phyloP scores from a whole-genome alignment of 2,329 filamentous ascomycete genomes.

The Gaeumannomyces sp. region DNA sequence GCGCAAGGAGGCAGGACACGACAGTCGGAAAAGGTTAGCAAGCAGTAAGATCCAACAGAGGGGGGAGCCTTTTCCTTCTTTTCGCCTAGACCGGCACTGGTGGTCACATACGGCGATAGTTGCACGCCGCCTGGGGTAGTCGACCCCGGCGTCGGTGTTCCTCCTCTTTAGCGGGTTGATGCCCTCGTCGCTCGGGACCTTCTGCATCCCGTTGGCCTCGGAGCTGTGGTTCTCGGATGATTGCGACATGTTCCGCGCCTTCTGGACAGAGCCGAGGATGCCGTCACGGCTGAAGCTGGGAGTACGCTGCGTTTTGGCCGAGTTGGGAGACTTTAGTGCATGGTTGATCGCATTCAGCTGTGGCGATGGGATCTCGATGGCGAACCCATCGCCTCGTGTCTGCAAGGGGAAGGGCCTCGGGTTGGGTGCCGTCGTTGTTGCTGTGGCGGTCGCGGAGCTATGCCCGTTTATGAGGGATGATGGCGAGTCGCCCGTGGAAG shows the following conservation, averaged over 20 bases:
- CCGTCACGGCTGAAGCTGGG: constrained; percentile 48
- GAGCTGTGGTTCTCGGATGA: constrained; percentile 36
- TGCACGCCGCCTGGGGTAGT: constrained; percentile 58
- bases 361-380: constrained; percentile 42
- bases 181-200: constrained; percentile 45
- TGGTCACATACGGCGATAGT: constrained; percentile 55
- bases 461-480: constrained; percentile 25
- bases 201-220: constrained; percentile 41
- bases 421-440: constrained; percentile 29
- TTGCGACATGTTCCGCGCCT: constrained; percentile 49
- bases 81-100: too few relatives aligned
- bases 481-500: constrained; percentile 48
- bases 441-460: constrained; percentile 21
- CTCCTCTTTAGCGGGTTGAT: constrained; percentile 55
- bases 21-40: not conserved
- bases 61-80: too few relatives aligned
- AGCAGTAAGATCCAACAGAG: not conserved
- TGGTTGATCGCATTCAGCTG: constrained; percentile 36
- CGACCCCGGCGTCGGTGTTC: constrained; percentile 54
- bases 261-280: constrained; percentile 47
- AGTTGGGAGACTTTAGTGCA: constrained; percentile 45
- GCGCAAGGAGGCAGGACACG: not conserved
- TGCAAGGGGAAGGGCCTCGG: constrained; percentile 38
- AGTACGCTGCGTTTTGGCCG: constrained; percentile 40
- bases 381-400: constrained; percentile 38